Conservation (phyloP, 306 rosid genomes). For the Fagus sylvatica region DNA sequence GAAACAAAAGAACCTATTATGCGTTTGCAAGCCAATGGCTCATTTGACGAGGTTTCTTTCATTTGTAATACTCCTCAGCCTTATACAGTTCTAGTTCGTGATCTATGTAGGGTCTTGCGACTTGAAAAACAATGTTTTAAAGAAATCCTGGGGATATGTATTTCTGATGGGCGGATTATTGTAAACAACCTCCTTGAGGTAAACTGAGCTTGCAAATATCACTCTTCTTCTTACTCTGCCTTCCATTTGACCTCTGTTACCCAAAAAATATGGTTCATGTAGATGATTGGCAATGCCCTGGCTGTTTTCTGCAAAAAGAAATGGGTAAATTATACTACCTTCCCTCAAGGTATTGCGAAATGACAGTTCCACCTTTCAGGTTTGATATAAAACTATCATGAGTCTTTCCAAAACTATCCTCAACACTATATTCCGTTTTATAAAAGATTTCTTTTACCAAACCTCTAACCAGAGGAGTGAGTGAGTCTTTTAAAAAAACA, state of each 20-base stretch:
- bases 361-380: too few species aligned
- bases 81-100: constrained; percentile 40
- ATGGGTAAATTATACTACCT: too few species aligned
- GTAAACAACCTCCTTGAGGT: constrained; percentile 67
- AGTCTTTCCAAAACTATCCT: too few species aligned
- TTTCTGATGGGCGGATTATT: constrained; percentile 53
- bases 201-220: background rate
- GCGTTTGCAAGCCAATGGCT: constrained; percentile 33
- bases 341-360: too few species aligned
- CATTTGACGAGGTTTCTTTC: constrained; percentile 62
- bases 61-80: constrained; percentile 60
- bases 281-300: background rate
- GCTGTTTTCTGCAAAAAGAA: background rate
- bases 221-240: background rate
- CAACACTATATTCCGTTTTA: too few species aligned
- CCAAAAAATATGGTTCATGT: background rate
- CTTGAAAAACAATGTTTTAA: constrained; percentile 59
- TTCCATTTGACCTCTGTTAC: background rate
- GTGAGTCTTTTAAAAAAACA: too few species aligned
- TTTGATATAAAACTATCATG: too few species aligned
- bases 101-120: constrained; percentile 56
- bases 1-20: constrained; percentile 29
- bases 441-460: too few species aligned
- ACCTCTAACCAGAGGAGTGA: too few species aligned
- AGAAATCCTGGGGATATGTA: constrained; percentile 49